Percentiles rank a stretch among this genome's conserved stretches.
phyloP scores from a whole-genome alignment of 495 filamentous ascomycete genomes.

The Podospora comata region DNA sequence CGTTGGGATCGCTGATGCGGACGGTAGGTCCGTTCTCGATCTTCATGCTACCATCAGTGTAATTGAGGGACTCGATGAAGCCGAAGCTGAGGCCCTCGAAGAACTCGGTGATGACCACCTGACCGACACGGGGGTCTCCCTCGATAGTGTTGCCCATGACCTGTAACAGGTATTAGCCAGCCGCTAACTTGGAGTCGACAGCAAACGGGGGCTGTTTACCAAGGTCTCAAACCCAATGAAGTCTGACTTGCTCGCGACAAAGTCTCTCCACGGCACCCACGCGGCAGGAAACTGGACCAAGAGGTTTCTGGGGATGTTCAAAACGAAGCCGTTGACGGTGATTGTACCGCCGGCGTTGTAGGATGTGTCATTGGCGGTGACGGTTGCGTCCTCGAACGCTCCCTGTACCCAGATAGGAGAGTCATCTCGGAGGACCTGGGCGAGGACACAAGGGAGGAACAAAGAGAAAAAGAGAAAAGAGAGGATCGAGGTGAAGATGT shows the following conservation, averaged over 20 bases:
- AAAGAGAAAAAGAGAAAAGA: constrained; percentile 1
- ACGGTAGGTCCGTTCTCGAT: constrained; percentile 32
- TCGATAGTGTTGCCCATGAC: constrained; percentile 35
- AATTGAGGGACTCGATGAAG: constrained; percentile 31
- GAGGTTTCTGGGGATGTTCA: constrained; percentile 38
- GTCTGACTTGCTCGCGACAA: constrained; percentile 17
- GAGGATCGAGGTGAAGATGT: not conserved
- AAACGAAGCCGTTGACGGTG: constrained; percentile 32
- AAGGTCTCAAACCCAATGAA: constrained; percentile 14
- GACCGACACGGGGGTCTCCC: constrained; percentile 32
- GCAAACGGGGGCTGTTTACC: no score
- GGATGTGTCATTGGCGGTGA: constrained; percentile 16
- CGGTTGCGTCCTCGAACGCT: constrained; percentile 6
- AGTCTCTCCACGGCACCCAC: constrained; percentile 33
- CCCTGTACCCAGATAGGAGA: constrained; percentile 11
- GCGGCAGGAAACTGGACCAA: constrained; percentile 36
- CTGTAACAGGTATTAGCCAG: not conserved
- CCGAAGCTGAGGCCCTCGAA: constrained; percentile 28
- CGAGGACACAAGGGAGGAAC: not conserved
- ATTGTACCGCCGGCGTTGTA: constrained; percentile 38
- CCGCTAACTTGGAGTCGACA: no score
- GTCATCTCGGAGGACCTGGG: not conserved
- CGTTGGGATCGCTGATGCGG: constrained; percentile 39
- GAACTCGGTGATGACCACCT: constrained; percentile 32
- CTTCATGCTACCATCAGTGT: constrained; percentile 25